A percentile compares a stretch with the other conserved stretches of the same genome.
Evolutionary conservation across 495 filamentous ascomycete genomes (phyloP).

Genomic region (Hyaloscypha hepaticicola): DNA sequence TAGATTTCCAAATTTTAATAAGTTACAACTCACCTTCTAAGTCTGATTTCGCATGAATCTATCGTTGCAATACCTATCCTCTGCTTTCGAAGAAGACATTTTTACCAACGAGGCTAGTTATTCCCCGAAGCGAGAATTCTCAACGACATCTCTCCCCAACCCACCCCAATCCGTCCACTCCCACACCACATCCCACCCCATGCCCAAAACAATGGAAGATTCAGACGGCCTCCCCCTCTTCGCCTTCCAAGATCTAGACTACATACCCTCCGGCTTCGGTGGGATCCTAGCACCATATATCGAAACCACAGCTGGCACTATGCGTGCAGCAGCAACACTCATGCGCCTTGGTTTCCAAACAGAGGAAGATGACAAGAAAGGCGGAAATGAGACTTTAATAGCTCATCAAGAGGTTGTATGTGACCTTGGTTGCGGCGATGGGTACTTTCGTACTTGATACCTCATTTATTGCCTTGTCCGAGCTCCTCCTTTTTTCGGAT

Average conservation of each 20-base stretch:
- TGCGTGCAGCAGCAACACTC: constrained; percentile 22
- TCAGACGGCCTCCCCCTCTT: constrained; percentile 14
- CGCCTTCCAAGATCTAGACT: constrained; percentile 22
- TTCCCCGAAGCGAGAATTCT: neutral
- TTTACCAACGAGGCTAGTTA: neutral
- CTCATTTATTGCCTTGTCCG: neutral
- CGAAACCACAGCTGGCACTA: constrained; percentile 12
- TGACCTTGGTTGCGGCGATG: constrained; percentile 21
- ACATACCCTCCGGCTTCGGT: constrained; percentile 15
- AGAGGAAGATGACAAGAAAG: neutral
- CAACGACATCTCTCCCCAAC: neutral
- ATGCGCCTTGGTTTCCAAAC: constrained; percentile 7
- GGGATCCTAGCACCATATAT: constrained; percentile 16
- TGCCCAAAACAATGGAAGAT: constrained; percentile 2
- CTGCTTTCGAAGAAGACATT: too few relatives aligned
- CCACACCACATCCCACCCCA: neutral
- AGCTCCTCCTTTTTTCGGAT: neutral
- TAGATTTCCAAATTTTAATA: too few relatives aligned
- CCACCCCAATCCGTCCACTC: neutral
- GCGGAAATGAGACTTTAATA: neutral
- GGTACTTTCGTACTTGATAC: constrained; percentile 12
- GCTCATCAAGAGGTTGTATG: constrained; percentile 9
- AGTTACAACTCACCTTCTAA: too few relatives aligned
- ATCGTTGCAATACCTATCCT: too few relatives aligned
- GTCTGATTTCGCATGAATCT: too few relatives aligned